Conservation (phyloP, 2,329 filamentous ascomycete species). For the Paraphaeosphaeria minitans region DNA sequence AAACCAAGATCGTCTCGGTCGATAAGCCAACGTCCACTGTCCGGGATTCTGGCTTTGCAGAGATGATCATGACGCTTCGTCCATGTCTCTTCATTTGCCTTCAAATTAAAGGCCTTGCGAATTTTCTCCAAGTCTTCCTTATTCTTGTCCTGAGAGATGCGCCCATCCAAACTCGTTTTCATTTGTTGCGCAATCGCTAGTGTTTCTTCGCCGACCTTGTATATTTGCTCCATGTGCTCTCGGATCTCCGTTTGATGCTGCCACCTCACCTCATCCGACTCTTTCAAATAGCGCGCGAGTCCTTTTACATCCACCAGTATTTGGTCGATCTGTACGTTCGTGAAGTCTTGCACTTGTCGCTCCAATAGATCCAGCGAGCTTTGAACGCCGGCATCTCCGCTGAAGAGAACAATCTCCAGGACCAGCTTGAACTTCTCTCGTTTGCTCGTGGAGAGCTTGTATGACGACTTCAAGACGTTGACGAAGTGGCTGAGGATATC, state of each 20-base stretch:
- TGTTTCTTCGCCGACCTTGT: constrained; percentile 10
- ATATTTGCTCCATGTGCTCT: constrained; percentile 3
- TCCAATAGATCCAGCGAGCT: constrained; percentile 15
- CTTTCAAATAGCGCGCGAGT: constrained; percentile 9
- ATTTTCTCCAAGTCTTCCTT: constrained; percentile 14
- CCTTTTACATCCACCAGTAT: constrained; percentile 13
- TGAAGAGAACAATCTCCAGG: constrained; percentile 18
- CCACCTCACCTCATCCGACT: constrained; percentile 11
- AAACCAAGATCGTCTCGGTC: constrained; percentile 7
- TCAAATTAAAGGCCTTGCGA: constrained; percentile 3
- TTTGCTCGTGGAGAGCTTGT: constrained; percentile 20
- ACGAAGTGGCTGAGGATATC: constrained; percentile 14
- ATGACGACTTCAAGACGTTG: constrained; percentile 14
- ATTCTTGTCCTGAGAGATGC: constrained; percentile 13
- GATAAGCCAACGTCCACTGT: constrained; percentile 11
- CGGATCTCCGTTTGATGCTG: constrained; percentile 7
- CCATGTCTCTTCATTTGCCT: constrained; percentile 9
- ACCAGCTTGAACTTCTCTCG: constrained; percentile 18
- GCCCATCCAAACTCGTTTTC: constrained; percentile 15
- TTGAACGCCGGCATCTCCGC: constrained; percentile 12
- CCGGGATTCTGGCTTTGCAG: constrained; percentile 6
- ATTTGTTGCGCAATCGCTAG: constrained; percentile 13
- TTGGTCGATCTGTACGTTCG: constrained; percentile 12
- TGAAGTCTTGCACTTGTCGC: constrained; percentile 9
- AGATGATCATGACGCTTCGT: constrained; percentile 9